A percentile compares a stretch with the other conserved stretches of the same genome.
Evolutionary conservation across 129 eudicot species (phyloP).

Genomic region (Artemisia tridentata): DNA sequence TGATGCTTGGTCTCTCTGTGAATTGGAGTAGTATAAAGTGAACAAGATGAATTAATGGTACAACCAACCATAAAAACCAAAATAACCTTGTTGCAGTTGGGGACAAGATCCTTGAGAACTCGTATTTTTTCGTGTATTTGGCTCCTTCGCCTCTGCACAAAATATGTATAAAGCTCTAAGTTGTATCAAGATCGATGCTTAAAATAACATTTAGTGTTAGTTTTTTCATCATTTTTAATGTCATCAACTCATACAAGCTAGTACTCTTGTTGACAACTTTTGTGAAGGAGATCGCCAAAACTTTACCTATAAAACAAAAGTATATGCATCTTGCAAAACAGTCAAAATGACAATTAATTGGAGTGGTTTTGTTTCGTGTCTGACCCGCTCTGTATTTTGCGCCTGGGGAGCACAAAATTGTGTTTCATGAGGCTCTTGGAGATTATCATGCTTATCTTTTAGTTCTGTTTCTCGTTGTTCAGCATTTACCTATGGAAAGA

Average conservation of each 20-base stretch:
- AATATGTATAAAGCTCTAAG: conserved; percentile 9
- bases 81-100: conserved; percentile 36
- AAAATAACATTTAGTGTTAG: neutral
- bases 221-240: neutral
- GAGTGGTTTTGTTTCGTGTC: conserved; percentile 1
- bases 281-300: neutral
- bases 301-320: neutral
- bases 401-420: conserved; percentile 1
- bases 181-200: neutral
- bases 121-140: conserved; percentile 22
- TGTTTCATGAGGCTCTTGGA: conserved; percentile 13
- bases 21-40: neutral
- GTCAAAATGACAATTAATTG: neutral
- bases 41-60: neutral
- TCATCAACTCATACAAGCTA: neutral
- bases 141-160: conserved; percentile 30
- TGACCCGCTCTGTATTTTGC: conserved; percentile 6
- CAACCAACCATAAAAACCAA: neutral
- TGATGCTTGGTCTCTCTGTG: conserved; percentile 33
- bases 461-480: neutral
- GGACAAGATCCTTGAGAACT: conserved; percentile 36
- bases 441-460: neutral
- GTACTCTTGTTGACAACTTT: neutral
- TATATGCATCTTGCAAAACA: neutral
- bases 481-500: neutral